Base-by-base conservation (phyloP, 164 flowering plant species). In the Nymphaea colorata region DNA sequence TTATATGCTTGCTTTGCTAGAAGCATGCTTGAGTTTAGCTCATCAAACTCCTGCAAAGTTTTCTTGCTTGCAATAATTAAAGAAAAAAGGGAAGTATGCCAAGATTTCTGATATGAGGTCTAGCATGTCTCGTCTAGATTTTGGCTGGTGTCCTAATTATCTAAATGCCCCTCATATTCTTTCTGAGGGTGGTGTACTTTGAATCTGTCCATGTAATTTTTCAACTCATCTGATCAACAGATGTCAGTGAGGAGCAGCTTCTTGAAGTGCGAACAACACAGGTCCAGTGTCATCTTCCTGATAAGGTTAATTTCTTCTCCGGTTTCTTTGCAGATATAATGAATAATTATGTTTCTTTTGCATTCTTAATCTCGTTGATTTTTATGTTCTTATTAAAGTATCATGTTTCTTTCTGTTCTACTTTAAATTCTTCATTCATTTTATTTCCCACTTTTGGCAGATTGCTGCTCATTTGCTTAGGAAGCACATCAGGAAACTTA, bases 401-500 rank as follows among this genome's bases (percentile, higher is more conserved):
- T 25, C 36, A 8, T 51, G 12, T 51, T 51, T 10, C 14, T 51
- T 10, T 51, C 8, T 3, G 12, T 15, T 51, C 14, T 15, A 8
- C 15, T 15, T 8, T 51, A 8, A 8, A 15, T 51, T 51, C 42
- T 25, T 25, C 36, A 25, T 36, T 18, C 43, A n/a, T n/a, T 67
- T 59, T 6, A 6, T 43, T 67, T 71, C 5, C 66, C 65, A 6
- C 44, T 74, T 66, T 41, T 69, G 84, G 79, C 83, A 95, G 99
- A 79, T 90, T 78, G 99, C 99, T 43, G 91, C 83, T 60, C 89
- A 92, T 8, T 77, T 92, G 86, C 84, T 92, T 67, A 82, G 81
- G 79, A 90, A 84, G 73, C 91, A 81, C 67, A 79, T 84, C 53
- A 82, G 97, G 67, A 92, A 82, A 68, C 77, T 92, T 69, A 89